Evolutionary conservation across 2,329 filamentous ascomycete species (phyloP).

Genomic region (Colletotrichum filicis): DNA sequence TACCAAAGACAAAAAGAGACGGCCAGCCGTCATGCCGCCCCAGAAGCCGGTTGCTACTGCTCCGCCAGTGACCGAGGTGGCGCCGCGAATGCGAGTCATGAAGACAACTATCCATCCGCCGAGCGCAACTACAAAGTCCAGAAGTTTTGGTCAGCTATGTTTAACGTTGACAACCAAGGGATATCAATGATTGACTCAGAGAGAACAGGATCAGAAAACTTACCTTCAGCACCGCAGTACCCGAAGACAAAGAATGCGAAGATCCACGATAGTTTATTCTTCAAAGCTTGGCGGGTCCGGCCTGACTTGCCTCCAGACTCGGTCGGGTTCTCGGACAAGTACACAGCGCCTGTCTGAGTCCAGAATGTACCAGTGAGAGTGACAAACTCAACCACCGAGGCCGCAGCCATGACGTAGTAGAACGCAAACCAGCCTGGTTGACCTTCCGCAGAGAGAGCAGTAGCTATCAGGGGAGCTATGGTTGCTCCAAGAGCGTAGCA

Average conservation of each 20-base stretch:
- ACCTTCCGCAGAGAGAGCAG: constrained; percentile 48
- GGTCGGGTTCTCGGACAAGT: constrained; percentile 38
- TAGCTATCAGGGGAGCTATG: constrained; percentile 75
- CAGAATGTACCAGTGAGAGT: not conserved
- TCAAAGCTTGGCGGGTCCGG: not conserved
- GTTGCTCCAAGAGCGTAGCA: constrained; percentile 79
- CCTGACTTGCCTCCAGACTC: not conserved
- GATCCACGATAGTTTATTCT: not conserved
- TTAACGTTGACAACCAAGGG: too few relatives aligned
- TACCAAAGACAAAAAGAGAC: constrained; percentile 79
- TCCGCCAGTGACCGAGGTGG: constrained; percentile 75
- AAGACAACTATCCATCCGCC: constrained; percentile 86
- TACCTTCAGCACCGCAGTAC: not conserved
- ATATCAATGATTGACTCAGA: too few relatives aligned
- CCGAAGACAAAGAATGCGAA: not conserved
- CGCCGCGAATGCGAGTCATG: constrained; percentile 81
- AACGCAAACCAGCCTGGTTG: not conserved
- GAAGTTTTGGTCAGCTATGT: too few relatives aligned
- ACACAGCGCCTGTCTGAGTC: not conserved
- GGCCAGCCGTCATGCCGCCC: constrained; percentile 81
- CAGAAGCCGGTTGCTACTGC: constrained; percentile 85
- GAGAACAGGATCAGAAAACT: not conserved
- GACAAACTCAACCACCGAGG: not conserved
- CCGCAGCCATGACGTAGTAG: not conserved
- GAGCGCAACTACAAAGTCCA: constrained; percentile 62